Percentiles rank a stretch among this genome's conserved stretches.
Conservation (phyloP, 805 yeast genomes). For the Hanseniaspora lindneri region DNA sequence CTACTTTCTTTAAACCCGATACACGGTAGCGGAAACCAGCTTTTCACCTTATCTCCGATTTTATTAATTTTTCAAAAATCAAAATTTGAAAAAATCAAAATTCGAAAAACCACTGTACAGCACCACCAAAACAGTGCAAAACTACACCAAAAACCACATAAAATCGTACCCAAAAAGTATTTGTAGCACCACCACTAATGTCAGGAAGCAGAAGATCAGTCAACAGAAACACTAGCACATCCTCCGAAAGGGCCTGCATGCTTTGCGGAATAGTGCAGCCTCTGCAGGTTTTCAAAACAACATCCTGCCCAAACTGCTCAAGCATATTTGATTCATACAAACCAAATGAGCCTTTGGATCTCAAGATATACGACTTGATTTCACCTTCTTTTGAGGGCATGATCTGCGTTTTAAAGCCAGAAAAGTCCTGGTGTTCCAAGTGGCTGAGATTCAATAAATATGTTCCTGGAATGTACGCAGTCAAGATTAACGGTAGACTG, state of each 20-base stretch:
- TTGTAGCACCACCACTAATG: no score
- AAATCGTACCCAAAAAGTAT: no score
- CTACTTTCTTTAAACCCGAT: no score
- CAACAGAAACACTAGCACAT: slow-evolving; percentile 9
- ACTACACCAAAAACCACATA: no score
- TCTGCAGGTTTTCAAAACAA: slow-evolving; percentile 59
- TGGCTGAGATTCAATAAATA: slow-evolving; percentile 89
- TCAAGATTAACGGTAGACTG: slow-evolving; percentile 78
- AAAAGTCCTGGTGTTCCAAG: slow-evolving; percentile 86
- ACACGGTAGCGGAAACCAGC: no score
- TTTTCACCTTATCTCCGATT: no score
- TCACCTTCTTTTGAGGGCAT: slow-evolving; percentile 94
- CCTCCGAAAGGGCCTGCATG: slow-evolving; percentile 85
- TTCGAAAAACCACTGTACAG: no score
- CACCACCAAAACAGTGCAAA: no score
- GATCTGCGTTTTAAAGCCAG: slow-evolving; percentile 78
- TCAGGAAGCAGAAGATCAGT: slow-evolving; percentile 9
- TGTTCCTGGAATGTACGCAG: slow-evolving; percentile 84
- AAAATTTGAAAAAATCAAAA: no score
- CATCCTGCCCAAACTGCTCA: slow-evolving; percentile 96
- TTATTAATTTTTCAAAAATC: no score
- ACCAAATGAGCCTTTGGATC: slow-evolving; percentile 41
- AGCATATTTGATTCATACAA: slow-evolving; percentile 54
- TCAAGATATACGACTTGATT: slow-evolving; percentile 78
- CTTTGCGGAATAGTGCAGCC: slow-evolving; percentile 88